These are phyloP conservation scores for Pestalotiopsis sp. DNA, from an alignment of 2,329 filamentous ascomycete species.

Conservation along the genomic window DNA sequence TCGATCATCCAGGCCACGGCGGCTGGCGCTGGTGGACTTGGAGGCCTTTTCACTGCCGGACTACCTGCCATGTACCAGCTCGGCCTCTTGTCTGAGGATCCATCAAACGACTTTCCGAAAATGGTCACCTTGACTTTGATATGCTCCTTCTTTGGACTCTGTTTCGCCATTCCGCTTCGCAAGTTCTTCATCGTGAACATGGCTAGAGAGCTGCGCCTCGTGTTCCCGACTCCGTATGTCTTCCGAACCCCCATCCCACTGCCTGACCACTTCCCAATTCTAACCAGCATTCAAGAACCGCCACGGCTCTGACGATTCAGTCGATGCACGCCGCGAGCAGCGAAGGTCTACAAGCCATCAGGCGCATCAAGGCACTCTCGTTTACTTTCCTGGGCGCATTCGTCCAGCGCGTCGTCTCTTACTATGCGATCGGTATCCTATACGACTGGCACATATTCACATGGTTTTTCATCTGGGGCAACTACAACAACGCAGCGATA, in stretches of 20 bases:
- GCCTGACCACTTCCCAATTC: background rate
- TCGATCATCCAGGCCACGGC: constrained; percentile 58
- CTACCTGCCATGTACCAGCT: constrained; percentile 60
- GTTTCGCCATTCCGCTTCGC: constrained; percentile 64
- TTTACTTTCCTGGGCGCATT: constrained; percentile 52
- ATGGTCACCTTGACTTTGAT: constrained; percentile 64
- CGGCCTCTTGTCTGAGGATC: constrained; percentile 45
- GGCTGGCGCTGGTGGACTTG: constrained; percentile 56
- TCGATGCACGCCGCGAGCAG: constrained; percentile 59
- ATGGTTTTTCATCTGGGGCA: constrained; percentile 57
- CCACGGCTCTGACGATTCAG: constrained; percentile 61
- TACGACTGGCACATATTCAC: constrained; percentile 60
- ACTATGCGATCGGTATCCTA: constrained; percentile 60
- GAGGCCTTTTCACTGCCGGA: constrained; percentile 57
- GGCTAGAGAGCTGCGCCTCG: constrained; percentile 58
- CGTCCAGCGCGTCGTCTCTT: constrained; percentile 54
- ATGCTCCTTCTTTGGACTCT: constrained; percentile 66
- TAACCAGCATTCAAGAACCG: constrained; percentile 33
- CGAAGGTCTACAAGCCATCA: constrained; percentile 52
- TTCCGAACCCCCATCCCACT: background rate
- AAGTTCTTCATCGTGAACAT: constrained; percentile 72
- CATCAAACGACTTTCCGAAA: constrained; percentile 56
- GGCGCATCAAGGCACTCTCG: constrained; percentile 56
- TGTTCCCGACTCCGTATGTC: constrained; percentile 53
- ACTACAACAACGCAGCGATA: constrained; percentile 52